These are phyloP conservation scores for Malus asiatica DNA, from an alignment of 306 rosid genomes.

Conservation along the genomic window DNA sequence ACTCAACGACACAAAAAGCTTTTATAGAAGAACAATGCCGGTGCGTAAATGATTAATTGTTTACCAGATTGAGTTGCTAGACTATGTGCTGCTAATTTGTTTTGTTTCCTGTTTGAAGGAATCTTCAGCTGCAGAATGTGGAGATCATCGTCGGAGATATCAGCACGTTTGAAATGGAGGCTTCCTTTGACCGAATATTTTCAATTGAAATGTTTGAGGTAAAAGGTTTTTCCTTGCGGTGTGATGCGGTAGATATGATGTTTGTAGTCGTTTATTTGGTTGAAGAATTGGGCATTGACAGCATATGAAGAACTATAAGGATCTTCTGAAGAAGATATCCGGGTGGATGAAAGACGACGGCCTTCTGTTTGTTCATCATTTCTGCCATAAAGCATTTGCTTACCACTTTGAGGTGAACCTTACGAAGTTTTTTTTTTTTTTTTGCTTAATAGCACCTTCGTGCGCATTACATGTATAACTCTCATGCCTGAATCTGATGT, in stretches of 20 bases:
- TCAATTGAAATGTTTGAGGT: constrained; percentile 98
- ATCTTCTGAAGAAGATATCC: constrained; percentile 85
- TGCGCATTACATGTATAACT: neutral
- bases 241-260: neutral
- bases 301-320: constrained; percentile 95
- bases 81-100: neutral
- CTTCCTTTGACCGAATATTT: constrained; percentile 68
- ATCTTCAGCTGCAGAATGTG: constrained; percentile 55
- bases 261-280: neutral
- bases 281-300: constrained; percentile 20
- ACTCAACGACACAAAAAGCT: constrained; percentile 73
- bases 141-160: constrained; percentile 77
- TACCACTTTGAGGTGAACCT: constrained; percentile 80
- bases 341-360: constrained; percentile 76
- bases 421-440: neutral
- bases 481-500: constrained; percentile 4
- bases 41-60: constrained; percentile 20
- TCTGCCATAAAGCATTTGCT: constrained; percentile 83
- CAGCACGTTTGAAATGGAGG: constrained; percentile 68
- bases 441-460: too few species aligned
- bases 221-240: neutral
- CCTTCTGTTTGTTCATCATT: constrained; percentile 67
- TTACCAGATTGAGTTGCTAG: neutral
- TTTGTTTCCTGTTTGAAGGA: constrained; percentile 31
- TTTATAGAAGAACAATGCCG: constrained; percentile 49